Base-by-base conservation (phyloP, 2,329 filamentous ascomycete genomes). In the Lithohypha guttulata region DNA sequence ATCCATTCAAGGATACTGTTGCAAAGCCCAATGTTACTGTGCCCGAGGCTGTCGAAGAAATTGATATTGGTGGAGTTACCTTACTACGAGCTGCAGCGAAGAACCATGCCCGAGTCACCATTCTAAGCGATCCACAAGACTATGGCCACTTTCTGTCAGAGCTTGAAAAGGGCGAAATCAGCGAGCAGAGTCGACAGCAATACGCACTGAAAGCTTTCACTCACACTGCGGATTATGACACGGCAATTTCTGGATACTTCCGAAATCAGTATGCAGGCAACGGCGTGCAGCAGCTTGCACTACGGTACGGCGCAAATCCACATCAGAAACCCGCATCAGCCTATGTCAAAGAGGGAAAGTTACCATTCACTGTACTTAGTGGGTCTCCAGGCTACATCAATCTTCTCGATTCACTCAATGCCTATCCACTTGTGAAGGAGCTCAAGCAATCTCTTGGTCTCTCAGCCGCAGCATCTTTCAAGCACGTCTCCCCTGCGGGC, bases 1-100 rank as follows among this genome's bases (percentile, higher is more conserved):
- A 98, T 65, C 91, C 91, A 9, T 98, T 98, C 78, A 95, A 95
- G 70, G 87, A 96, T 61, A 98, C 91, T 21, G 79, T 98, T 53
- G 82, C 86, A 54, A 93, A 95, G 73, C 79, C 93, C 69, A 93
- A 94, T 57, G 91, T 98, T 55, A 96, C 89, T 45, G 84, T 98
- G 47, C 78, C 84, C 36, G 89, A 98, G 67, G 91, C 91, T 36
- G 89, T 98, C 26, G 91, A 98, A 68, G 91, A 98, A 69, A 93
- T 98, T 55, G 91, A 98, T 65, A 95, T 98, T 59, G 91, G 87
- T 50, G 91, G 91, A 54, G 91, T 98, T 37, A 98, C 91, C 26
- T 79, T 98, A 46, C 84, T 98, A 58, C 81, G 91, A 49, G 91
- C 91, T 41, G 91, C 91, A 18, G 91, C 91, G 53, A 98, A 98